phyloP scores from a whole-genome alignment of 2,329 filamentous ascomycete species.

The Epicoccum nigrum region DNA sequence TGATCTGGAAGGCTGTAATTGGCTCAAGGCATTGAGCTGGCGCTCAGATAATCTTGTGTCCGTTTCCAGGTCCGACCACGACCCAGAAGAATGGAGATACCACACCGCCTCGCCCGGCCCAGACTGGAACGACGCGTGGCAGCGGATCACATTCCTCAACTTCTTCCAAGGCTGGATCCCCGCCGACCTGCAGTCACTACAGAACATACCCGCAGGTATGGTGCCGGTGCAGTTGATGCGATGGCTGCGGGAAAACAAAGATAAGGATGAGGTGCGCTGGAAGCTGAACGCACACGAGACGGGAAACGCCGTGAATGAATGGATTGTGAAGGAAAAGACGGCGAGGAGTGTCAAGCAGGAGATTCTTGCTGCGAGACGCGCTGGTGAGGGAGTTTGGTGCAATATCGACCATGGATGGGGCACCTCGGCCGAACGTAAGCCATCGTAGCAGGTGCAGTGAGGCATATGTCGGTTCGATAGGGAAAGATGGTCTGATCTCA shows the following conservation, averaged over 20 bases:
- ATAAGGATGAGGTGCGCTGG: slow-evolving; percentile 25
- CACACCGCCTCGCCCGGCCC: slow-evolving; percentile 28
- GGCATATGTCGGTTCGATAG: too few relatives aligned
- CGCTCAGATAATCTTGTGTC: slow-evolving; percentile 19
- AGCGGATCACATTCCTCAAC: slow-evolving; percentile 51
- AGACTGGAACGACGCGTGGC: slow-evolving; percentile 52
- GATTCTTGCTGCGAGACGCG: slow-evolving; percentile 40
- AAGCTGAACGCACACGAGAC: slow-evolving; percentile 28
- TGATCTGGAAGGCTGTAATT: slow-evolving; percentile 66
- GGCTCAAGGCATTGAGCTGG: slow-evolving; percentile 61
- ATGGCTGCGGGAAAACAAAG: slow-evolving; percentile 44
- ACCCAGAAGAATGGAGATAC: slow-evolving; percentile 19
- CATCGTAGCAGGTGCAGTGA: too few relatives aligned
- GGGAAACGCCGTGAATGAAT: slow-evolving; percentile 33
- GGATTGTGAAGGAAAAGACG: slow-evolving; percentile 49
- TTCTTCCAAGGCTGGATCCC: slow-evolving; percentile 55
- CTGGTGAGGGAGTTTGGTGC: slow-evolving; percentile 38
- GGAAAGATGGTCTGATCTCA: too few relatives aligned
- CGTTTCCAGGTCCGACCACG: slow-evolving; percentile 1
- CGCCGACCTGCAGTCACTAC: slow-evolving; percentile 32
- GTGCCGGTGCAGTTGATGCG: slow-evolving; percentile 43
- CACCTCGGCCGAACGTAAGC: not conserved
- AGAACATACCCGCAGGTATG: slow-evolving; percentile 44
- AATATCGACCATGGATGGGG: slow-evolving; percentile 48
- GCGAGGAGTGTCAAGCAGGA: slow-evolving; percentile 38